Conservation (phyloP, 2,329 filamentous ascomycete species). For the Tolypocladium tundrense region DNA sequence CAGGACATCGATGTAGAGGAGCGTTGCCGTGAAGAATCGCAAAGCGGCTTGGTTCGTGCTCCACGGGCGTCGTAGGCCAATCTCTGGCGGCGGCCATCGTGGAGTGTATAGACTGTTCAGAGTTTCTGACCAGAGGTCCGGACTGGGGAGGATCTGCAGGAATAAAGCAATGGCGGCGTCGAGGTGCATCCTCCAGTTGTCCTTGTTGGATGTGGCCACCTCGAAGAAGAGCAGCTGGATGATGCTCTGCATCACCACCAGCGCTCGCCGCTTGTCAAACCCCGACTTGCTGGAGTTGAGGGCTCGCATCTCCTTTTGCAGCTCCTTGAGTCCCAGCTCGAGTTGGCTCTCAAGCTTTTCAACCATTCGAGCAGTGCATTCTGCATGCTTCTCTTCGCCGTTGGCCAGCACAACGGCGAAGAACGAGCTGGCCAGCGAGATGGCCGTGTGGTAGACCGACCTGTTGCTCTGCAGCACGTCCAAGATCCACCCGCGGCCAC, state of each 20-base stretch:
- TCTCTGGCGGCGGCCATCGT: conserved; percentile 22
- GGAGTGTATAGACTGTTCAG: conserved; percentile 19
- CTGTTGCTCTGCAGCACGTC: conserved; percentile 46
- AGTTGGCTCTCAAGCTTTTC: conserved; percentile 32
- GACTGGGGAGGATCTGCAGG: conserved; percentile 29
- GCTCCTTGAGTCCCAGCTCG: conserved; percentile 31
- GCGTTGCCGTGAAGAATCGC: conserved; percentile 34
- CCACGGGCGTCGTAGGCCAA: conserved; percentile 24
- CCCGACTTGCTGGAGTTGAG: conserved; percentile 21
- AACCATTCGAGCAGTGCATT: conserved; percentile 24
- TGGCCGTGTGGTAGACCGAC: conserved; percentile 44
- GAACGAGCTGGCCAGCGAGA: conserved; percentile 48
- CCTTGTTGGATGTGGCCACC: conserved; percentile 30
- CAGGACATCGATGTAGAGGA: conserved; percentile 40
- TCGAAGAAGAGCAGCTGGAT: conserved; percentile 45
- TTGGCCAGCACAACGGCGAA: conserved; percentile 34
- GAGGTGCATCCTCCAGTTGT: conserved; percentile 40
- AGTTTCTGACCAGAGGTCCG: conserved; percentile 25
- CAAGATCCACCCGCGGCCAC: conserved; percentile 52
- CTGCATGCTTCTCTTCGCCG: conserved; percentile 20
- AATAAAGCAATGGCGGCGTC: conserved; percentile 40
- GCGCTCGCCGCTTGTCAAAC: conserved; percentile 20
- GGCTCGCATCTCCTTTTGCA: conserved; percentile 29
- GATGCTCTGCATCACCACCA: conserved; percentile 37
- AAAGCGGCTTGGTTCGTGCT: conserved; percentile 35